Percentiles rank a stretch among this genome's conserved stretches.
These are phyloP conservation scores for Neotropicomus parvogracilis DNA, from an alignment of 1,284 basidiomycete genomes.

Conservation along the genomic window DNA sequence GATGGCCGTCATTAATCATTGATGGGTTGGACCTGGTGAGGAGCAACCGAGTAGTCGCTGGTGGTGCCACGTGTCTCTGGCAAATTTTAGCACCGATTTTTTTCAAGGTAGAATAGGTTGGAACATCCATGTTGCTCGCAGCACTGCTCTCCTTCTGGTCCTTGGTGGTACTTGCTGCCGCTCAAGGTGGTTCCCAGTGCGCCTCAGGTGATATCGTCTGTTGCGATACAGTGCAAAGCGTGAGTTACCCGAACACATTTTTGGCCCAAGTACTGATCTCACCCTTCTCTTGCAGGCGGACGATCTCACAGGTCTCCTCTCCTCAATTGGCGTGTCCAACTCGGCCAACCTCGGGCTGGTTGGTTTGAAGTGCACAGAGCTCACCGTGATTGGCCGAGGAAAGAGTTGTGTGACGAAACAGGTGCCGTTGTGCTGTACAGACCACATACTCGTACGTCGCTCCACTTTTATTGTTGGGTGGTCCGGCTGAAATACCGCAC, in stretches of 20 bases:
- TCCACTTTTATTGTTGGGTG: not conserved
- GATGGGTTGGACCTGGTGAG: too few species aligned
- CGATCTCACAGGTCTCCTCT: conserved; percentile 1
- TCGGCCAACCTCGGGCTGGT: conserved; percentile 14
- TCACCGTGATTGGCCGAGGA: conserved; percentile 19
- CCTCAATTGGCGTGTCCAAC: conserved; percentile 7
- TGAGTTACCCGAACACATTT: conserved; percentile 2
- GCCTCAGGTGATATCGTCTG: conserved; percentile 13
- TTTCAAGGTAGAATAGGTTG: not conserved
- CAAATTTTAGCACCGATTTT: too few species aligned
- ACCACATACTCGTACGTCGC: conserved; percentile 13
- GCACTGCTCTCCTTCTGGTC: conserved; percentile 5
- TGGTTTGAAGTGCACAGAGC: conserved; percentile 8
- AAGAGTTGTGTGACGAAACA: conserved; percentile 16
- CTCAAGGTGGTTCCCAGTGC: conserved; percentile 10
- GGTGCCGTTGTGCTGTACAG: conserved; percentile 15
- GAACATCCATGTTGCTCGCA: conserved; percentile 8
- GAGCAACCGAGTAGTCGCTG: too few species aligned
- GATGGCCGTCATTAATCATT: too few species aligned
- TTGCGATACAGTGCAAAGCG: conserved; percentile 9
- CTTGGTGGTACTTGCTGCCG: conserved; percentile 4
- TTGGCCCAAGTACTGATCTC: not conserved
- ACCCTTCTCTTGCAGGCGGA: conserved; percentile 5
- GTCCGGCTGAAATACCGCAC: not conserved
- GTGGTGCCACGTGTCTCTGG: too few species aligned